Percentiles rank a stretch among this genome's conserved stretches.
These are phyloP conservation scores for Aspergillus flavus DNA, from an alignment of 2,329 filamentous ascomycete genomes.

Conservation along the genomic window DNA sequence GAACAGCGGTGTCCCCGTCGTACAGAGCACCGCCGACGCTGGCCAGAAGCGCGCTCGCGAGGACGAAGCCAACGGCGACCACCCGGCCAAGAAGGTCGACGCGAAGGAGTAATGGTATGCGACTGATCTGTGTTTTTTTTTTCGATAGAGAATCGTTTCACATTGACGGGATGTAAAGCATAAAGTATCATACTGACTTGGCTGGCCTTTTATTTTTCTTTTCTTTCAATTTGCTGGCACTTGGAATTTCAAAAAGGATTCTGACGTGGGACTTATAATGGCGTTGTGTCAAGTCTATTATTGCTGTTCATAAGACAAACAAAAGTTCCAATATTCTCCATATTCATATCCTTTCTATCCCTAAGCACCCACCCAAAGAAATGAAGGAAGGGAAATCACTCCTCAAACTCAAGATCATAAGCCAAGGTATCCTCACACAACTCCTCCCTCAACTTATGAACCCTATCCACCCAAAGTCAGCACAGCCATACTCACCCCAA, in stretches of 20 bases:
- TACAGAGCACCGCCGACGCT: constrained; percentile 41
- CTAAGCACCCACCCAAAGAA: neutral
- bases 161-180: constrained; percentile 6
- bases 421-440: constrained; percentile 47
- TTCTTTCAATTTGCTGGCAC: constrained; percentile 13
- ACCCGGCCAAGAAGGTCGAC: constrained; percentile 53
- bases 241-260: constrained; percentile 7
- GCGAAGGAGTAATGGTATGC: constrained; percentile 40
- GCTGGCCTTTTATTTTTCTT: constrained; percentile 14
- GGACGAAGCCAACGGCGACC: constrained; percentile 42
- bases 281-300: constrained; percentile 1
- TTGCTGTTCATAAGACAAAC: constrained; percentile 1
- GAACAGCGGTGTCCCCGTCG: constrained; percentile 47
- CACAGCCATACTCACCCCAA: no score
- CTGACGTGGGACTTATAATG: neutral
- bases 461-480: constrained; percentile 26
- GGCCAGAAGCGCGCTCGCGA: constrained; percentile 52
- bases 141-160: constrained; percentile 13
- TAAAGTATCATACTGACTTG: neutral
- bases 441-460: constrained; percentile 43
- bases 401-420: constrained; percentile 44
- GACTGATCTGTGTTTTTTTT: constrained; percentile 18
- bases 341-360: neutral
- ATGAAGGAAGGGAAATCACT: neutral
- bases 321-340: constrained; percentile 8